A percentile compares a stretch with the other conserved stretches of the same genome.
phyloP scores from a whole-genome alignment of 192 early-diverging fungal species.

The Mortierella alpina region DNA sequence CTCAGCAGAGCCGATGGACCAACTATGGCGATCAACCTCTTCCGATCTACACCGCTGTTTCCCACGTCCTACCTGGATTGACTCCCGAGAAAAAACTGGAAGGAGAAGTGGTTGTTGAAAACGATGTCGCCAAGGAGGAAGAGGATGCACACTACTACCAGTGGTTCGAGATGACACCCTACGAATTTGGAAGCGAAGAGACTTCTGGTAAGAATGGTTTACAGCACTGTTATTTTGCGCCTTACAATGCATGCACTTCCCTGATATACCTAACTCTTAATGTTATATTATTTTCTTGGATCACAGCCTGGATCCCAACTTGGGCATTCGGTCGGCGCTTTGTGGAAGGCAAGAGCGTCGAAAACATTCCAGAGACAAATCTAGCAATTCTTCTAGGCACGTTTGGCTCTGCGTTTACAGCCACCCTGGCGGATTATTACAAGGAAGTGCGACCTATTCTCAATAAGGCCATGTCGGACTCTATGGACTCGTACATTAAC shows the following conservation, averaged over 20 bases:
- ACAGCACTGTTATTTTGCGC: background rate
- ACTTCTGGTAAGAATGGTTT: constrained; percentile 54
- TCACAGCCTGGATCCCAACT: constrained; percentile 75
- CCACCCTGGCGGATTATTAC: constrained; percentile 63
- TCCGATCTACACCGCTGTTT: constrained; percentile 82
- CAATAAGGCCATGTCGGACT: constrained; percentile 44
- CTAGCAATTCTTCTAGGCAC: constrained; percentile 74
- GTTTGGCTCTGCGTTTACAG: constrained; percentile 62
- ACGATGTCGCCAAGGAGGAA: constrained; percentile 43
- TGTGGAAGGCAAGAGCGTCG: constrained; percentile 67
- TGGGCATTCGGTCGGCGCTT: constrained; percentile 85
- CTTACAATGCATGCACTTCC: background rate
- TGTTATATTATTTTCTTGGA: background rate
- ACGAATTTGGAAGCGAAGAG: constrained; percentile 84
- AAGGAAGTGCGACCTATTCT: constrained; percentile 58
- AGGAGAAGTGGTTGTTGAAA: constrained; percentile 31
- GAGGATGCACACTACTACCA: constrained; percentile 63
- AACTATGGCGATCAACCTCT: constrained; percentile 72
- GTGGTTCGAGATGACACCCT: constrained; percentile 89
- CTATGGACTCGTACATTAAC: constrained; percentile 53
- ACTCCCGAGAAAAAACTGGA: constrained; percentile 21
- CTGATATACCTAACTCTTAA: background rate
- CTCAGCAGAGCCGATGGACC: constrained; percentile 61
- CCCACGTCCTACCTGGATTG: constrained; percentile 71
- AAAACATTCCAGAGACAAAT: constrained; percentile 73